Base-by-base conservation (phyloP, 2,329 filamentous ascomycete species). In the Tolypocladium album region DNA sequence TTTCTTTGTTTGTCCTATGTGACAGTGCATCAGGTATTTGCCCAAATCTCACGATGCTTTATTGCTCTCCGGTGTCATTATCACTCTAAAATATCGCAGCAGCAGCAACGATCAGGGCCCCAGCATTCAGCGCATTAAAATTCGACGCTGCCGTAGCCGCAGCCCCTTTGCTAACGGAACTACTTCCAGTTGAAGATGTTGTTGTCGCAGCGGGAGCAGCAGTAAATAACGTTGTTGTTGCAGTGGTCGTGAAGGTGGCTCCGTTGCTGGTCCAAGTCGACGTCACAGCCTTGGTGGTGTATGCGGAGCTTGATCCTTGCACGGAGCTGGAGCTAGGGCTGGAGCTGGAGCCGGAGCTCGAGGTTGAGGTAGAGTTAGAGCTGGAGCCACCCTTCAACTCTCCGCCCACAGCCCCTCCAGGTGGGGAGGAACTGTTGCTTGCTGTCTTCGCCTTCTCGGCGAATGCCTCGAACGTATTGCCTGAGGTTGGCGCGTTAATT, bases 401-500 rank as follows among this genome's bases (percentile, higher is more conserved):
- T 11, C 47, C 47, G 27, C 47, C 47, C 27, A n/a, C 47, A 12
- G 47, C 47, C 34, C 47, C 47, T 34, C 47, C 47, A 4, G 47
- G 27, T 12, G 47, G 47, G 7, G 47, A 52, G 27, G 47, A 34
- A 27, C 47, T 52, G 27, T 34, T 52, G 9, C 27, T 20, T 34
- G 47, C 47, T 52, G 31, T 52, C 47, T 52, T 52, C 34, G 47
- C 47, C 27, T 34, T 17, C 34, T 27, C 47, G 17, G 47, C 47
- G 47, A 52, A 52, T 52, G 47, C 47, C 27, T 52, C 47, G 27
- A 52, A 52, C 2, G 47, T 52, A 24, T 40, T 40, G 80, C 80
- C 59, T 78, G 79, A 58, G 82, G 78, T 34, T 4, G 47, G 47
- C 17, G 47, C 47, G 8, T 52, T 52, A 27, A 52, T 52, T 7